Percentiles rank a stretch among this genome's conserved stretches.
phyloP scores from a whole-genome alignment of 345 rosid genomes.

The Acer campestre region DNA sequence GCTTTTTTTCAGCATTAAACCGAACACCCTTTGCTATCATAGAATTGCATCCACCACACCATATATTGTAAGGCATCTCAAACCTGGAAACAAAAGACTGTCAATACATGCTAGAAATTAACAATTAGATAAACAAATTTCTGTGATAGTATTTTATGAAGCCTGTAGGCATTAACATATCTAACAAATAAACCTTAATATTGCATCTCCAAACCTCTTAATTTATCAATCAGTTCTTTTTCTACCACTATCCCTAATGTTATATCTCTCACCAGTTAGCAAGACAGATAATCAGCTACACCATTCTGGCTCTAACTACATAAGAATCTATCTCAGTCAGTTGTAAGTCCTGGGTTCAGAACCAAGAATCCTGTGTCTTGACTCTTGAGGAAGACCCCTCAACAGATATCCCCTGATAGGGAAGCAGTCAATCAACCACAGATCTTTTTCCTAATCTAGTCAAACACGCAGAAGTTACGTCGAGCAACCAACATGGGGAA shows the following conservation, averaged over 20 bases:
- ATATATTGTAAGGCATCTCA: conserved; percentile 92
- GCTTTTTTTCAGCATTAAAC: conserved; percentile 96
- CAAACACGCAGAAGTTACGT: neutral
- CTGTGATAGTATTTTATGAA: neutral
- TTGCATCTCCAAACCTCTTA: conserved; percentile 9
- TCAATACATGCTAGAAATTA: neutral
- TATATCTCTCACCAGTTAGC: neutral
- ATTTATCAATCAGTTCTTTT: neutral
- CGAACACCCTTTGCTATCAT: conserved; percentile 99
- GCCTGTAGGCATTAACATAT: neutral
- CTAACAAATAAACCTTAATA: neutral
- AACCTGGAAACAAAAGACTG: conserved; percentile 52
- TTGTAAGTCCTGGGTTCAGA: neutral
- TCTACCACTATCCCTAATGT: neutral
- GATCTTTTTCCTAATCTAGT: neutral
- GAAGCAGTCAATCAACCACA: neutral
- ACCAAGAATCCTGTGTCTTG: neutral
- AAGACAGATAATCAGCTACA: neutral
- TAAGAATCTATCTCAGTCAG: neutral
- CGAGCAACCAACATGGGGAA: neutral
- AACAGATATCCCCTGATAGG: neutral
- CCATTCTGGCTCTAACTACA: neutral
- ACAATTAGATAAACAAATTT: neutral
- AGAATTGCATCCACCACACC: conserved; percentile 98
- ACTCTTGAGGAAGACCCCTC: neutral